phyloP scores from a whole-genome alignment of 1,284 basidiomycete genomes.

The Sanghuangporus sanghuang region DNA sequence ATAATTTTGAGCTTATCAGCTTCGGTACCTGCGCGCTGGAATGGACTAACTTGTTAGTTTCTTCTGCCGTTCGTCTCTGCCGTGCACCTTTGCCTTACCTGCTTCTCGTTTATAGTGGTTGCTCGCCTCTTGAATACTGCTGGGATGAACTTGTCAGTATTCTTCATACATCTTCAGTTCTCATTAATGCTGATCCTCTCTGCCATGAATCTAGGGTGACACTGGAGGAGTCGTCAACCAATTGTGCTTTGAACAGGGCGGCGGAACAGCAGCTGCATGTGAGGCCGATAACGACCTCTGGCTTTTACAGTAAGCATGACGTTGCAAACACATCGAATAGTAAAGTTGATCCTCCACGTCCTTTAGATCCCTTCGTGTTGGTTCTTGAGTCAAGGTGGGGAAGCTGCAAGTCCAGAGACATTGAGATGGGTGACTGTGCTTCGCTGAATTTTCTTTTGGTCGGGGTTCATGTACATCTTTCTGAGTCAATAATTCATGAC shows the following conservation, averaged over 20 bases:
- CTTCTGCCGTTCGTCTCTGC: too few species aligned
- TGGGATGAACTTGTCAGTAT: conserved; percentile 22
- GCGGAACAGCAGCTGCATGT: conserved; percentile 12
- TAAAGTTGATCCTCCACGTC: background rate
- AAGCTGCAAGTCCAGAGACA: background rate
- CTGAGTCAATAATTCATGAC: background rate
- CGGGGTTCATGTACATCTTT: background rate
- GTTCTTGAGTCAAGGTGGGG: background rate
- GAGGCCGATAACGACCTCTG: conserved; percentile 8
- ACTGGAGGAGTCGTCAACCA: conserved; percentile 14
- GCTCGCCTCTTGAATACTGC: conserved; percentile 23
- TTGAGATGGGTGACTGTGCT: background rate
- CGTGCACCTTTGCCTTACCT: background rate
- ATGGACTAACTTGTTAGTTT: conserved; percentile 22
- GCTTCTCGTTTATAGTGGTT: conserved; percentile 1
- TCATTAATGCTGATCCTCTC: background rate
- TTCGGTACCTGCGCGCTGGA: conserved; percentile 28
- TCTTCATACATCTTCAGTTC: background rate
- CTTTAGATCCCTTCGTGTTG: background rate
- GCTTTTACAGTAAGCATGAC: conserved; percentile 6
- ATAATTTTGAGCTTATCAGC: conserved; percentile 23
- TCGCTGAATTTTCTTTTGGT: background rate
- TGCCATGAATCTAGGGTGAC: background rate
- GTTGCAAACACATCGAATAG: background rate
- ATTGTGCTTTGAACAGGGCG: conserved; percentile 11